Evolutionary conservation across 2,329 filamentous ascomycete species (phyloP).

Genomic region (Colletotrichum eleusines): DNA sequence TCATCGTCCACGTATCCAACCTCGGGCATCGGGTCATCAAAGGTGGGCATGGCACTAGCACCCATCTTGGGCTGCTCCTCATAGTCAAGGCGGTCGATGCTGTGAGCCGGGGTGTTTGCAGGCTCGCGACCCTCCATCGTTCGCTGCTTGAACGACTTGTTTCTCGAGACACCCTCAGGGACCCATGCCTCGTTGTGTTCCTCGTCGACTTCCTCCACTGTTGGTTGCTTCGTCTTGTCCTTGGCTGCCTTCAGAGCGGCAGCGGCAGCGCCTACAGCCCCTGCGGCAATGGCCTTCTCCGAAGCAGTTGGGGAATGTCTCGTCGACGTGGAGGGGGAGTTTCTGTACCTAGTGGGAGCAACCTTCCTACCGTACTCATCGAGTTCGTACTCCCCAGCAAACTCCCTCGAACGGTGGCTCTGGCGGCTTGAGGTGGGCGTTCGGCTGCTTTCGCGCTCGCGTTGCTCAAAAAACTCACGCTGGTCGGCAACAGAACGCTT

Average conservation of each 20-base stretch:
- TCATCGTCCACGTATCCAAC: constrained; percentile 78
- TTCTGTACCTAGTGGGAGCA: constrained; percentile 57
- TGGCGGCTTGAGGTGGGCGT: constrained; percentile 51
- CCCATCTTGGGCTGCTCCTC: constrained; percentile 69
- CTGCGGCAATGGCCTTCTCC: constrained; percentile 68
- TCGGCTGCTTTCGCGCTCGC: constrained; percentile 56
- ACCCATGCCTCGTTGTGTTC: constrained; percentile 54
- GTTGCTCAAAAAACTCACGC: constrained; percentile 55
- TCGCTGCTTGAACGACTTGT: constrained; percentile 76
- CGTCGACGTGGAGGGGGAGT: constrained; percentile 65
- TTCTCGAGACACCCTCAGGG: constrained; percentile 66
- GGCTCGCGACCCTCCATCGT: constrained; percentile 68
- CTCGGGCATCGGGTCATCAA: constrained; percentile 80
- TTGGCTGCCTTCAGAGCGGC: constrained; percentile 64
- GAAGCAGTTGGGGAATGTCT: constrained; percentile 66
- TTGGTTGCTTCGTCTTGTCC: constrained; percentile 54
- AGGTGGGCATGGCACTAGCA: constrained; percentile 76
- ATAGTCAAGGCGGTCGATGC: constrained; percentile 68
- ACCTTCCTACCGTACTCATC: constrained; percentile 70
- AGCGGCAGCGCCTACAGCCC: constrained; percentile 66
- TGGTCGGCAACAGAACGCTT: constrained; percentile 57
- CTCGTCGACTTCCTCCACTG: constrained; percentile 50
- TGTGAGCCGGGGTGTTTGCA: constrained; percentile 68
- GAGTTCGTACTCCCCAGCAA: constrained; percentile 66
- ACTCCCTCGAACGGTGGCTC: constrained; percentile 58